These are phyloP conservation scores for Priceomyces medius DNA, from an alignment of 805 yeast species.

Conservation along the genomic window DNA sequence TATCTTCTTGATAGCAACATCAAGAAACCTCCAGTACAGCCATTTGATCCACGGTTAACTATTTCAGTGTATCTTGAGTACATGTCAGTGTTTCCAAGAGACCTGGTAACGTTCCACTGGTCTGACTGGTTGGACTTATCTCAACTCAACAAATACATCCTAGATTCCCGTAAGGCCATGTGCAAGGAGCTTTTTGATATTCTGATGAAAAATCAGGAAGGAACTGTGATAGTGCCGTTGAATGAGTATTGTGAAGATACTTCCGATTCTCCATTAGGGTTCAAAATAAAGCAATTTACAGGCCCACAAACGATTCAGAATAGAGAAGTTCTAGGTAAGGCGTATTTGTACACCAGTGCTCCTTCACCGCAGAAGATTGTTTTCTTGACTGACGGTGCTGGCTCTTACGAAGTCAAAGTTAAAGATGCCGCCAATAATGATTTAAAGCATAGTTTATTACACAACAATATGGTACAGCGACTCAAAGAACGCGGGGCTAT, in stretches of 20 bases:
- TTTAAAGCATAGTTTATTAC: constrained; percentile 18
- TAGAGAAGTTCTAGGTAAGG: constrained; percentile 26
- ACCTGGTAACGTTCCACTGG: constrained; percentile 50
- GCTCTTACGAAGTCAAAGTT: constrained; percentile 23
- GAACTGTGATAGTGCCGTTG: constrained; percentile 7
- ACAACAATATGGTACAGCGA: constrained; percentile 20
- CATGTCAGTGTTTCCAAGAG: constrained; percentile 18
- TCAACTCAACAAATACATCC: constrained; percentile 31
- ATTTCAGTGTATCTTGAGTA: constrained; percentile 47
- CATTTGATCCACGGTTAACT: constrained; percentile 58
- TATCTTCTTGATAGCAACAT: constrained; percentile 9
- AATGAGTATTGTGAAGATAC: constrained; percentile 21
- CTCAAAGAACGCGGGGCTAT: constrained; percentile 1
- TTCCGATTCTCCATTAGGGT: constrained; percentile 20
- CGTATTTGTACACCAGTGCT: constrained; percentile 25
- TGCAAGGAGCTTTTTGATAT: constrained; percentile 20
- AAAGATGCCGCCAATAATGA: constrained; percentile 13
- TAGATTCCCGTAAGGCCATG: constrained; percentile 11
- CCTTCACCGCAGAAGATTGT: constrained; percentile 30
- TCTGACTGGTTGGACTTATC: constrained; percentile 57
- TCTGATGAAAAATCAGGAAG: constrained; percentile 9
- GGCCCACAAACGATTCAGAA: constrained; percentile 25
- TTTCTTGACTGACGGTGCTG: constrained; percentile 23
- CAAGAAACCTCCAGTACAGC: constrained; percentile 19
- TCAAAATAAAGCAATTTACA: constrained; percentile 15